A percentile compares a stretch with the other conserved stretches of the same genome.
Conservation (phyloP, 164 flowering plant genomes). For the Magnolia kwangsiensis region DNA sequence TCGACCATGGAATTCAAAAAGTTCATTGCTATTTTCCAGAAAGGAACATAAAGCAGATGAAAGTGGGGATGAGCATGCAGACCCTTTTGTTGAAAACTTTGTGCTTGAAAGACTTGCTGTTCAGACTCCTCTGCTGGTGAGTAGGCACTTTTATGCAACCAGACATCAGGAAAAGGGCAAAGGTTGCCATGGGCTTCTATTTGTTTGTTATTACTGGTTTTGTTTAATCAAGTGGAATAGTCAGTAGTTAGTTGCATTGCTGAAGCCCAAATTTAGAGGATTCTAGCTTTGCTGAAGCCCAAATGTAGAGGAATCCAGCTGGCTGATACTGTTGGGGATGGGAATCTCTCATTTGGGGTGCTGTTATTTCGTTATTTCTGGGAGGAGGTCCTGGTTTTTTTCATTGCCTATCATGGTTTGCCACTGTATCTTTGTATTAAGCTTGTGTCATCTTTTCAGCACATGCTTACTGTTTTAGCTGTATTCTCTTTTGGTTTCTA, state of each 20-base stretch:
- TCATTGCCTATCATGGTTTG: too few species aligned
- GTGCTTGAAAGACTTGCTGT: conserved; percentile 87
- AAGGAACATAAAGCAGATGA: conserved; percentile 37
- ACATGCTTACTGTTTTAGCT: too few species aligned
- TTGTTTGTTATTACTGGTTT: not conserved
- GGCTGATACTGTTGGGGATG: not conserved
- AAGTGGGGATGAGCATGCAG: conserved; percentile 39
- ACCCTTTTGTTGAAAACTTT: conserved; percentile 91
- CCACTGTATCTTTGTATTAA: too few species aligned
- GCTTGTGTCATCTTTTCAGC: too few species aligned
- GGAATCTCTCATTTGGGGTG: too few species aligned
- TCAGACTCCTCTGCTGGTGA: conserved; percentile 89
- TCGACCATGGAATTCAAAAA: conserved; percentile 67
- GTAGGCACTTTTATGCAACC: conserved; percentile 5
- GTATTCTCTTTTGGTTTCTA: too few species aligned
- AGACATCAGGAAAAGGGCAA: not conserved
- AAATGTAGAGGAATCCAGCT: not conserved
- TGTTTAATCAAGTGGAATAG: not conserved
- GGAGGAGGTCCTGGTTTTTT: too few species aligned
- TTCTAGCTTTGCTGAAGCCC: not conserved
- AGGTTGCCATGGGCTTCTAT: not conserved
- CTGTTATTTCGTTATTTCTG: too few species aligned
- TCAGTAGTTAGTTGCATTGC: not conserved
- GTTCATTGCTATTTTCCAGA: conserved; percentile 64
- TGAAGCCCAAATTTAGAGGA: not conserved